Base-by-base conservation (phyloP, 2,329 filamentous ascomycete species). In the Penicillium occitanis region DNA sequence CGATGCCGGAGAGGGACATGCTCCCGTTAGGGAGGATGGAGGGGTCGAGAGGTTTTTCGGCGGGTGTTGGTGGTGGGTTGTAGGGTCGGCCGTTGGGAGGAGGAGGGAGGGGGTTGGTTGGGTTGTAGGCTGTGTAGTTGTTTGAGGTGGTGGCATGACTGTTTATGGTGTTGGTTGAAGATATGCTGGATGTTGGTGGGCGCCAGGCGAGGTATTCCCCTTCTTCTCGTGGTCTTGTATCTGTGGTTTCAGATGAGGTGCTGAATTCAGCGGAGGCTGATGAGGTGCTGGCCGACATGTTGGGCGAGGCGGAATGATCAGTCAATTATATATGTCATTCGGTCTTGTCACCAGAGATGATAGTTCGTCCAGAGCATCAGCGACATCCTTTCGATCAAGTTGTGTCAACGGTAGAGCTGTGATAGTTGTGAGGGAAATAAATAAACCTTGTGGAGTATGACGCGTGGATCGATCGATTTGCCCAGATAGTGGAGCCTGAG, bases 1-100 rank as follows among this genome's bases (percentile, higher is more conserved):
- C 79, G 65, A 83, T 80, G 5, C 80, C 79, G 1, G 78, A 73
- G 33, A 83, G 76, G 2, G 81, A 80, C 67, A 78, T 79, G 13
- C 73, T 71, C 66, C 80, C 81, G 11, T 71, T 67, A 5, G 79
- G 79, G 63, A 77, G 75, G 68, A 74, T 75, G 37, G 73, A 71
- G 3, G 68, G 58, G 67, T 80, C 74, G 53, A 74, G 51, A 28
- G 28, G 44, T 25, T 42, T 57, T 57, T 55, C 48, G 46, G 61
- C 25, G 6, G 63, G 4, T 25, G 53, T 22, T 33, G 60, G 30
- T 14, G 59, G 51, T 35, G 51, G 51, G 30, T 51, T 62, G 33
- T 17, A 35, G 33, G 7, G 57, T 19, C 22, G 37, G 28, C 28
- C 51, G n/a, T 13, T 55, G 3, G 42, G 19, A 35, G 28, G 17